Evolutionary conservation across 2,329 filamentous ascomycete species (phyloP), one percentile per base, ranked within the genome.

Genomic region (Fusarium domesticum): DNA sequence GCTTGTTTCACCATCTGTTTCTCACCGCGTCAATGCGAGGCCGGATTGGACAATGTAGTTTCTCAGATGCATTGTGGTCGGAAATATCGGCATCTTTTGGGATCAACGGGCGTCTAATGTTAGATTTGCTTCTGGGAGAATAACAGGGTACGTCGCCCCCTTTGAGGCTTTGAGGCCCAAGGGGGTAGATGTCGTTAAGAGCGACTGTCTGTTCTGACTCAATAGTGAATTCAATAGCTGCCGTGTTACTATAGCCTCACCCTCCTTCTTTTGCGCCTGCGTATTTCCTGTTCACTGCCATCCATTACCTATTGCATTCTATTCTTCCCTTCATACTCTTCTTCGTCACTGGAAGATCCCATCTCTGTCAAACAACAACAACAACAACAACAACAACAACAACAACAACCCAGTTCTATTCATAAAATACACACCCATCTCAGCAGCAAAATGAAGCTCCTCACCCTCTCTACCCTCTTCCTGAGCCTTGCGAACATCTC

Each of bases 381-480:
- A 28, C 23, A 28, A 28, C 10, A 5, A 28, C 23, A 28, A 28
- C n/a, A 28, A 28, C 4, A 28, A 28, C 7, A 28, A 28, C 20
- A 23, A 23, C 20, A 23, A 10, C 20, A 6, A 23, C 23, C 14
- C 7, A n/a, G n/a, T n/a, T n/a, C n/a, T n/a, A n/a, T n/a, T n/a
- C n/a, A n/a, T n/a, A 18, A 25, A 36, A 16, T 18, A 42, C 39
- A 36, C 18, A 19, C 20, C n/a, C 18, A 23, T 35, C 19, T n/a
- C 20, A 46, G 5, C 19, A 17, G 11, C 37, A 43, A 46, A 2
- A 66, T 66, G 64, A 63, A 60, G 45, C 50, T 65, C 51, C 48
- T 57, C 35, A 39, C 55, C 7, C 8, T 52, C 6, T 37, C 58
- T 6, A 34, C 52, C 25, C 16, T 57, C 28, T n/a, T 45, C 15